Percentiles rank a stretch among this genome's conserved stretches.
Evolutionary conservation across 106 monocot genomes (phyloP).

Genomic region (Acanthochlamys bracteata): DNA sequence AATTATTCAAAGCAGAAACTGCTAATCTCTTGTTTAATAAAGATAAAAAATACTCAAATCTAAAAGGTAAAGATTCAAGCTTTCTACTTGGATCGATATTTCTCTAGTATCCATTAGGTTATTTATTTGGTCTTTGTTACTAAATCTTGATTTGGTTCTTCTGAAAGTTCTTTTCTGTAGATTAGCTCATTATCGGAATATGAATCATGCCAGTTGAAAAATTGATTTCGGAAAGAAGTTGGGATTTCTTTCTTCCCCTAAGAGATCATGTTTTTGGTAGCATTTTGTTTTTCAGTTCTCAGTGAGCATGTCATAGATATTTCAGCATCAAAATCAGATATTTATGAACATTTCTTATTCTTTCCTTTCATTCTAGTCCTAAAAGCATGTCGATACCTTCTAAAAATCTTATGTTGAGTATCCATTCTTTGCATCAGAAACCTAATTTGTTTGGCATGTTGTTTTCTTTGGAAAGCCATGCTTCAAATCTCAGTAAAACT

Average conservation of each 20-base stretch:
- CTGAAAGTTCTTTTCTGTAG: too few species aligned
- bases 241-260: too few species aligned
- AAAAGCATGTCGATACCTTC: too few species aligned
- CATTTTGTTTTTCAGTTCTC: neutral
- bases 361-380: too few species aligned
- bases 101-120: neutral
- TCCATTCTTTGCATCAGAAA: neutral
- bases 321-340: too few species aligned
- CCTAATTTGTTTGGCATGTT: neutral
- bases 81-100: neutral
- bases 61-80: neutral
- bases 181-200: too few species aligned
- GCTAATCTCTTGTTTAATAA: neutral
- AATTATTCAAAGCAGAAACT: neutral
- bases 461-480: neutral
- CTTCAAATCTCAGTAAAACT: neutral
- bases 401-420: neutral
- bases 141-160: too few species aligned
- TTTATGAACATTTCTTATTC: too few species aligned
- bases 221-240: too few species aligned
- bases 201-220: too few species aligned
- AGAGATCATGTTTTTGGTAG: too few species aligned
- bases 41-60: neutral
- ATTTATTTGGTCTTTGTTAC: neutral
- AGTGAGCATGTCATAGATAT: neutral